Evolutionary conservation across 2,329 filamentous ascomycete species (phyloP), one percentile per base, ranked within the genome.

Genomic region (Cryphonectria carpinicola): DNA sequence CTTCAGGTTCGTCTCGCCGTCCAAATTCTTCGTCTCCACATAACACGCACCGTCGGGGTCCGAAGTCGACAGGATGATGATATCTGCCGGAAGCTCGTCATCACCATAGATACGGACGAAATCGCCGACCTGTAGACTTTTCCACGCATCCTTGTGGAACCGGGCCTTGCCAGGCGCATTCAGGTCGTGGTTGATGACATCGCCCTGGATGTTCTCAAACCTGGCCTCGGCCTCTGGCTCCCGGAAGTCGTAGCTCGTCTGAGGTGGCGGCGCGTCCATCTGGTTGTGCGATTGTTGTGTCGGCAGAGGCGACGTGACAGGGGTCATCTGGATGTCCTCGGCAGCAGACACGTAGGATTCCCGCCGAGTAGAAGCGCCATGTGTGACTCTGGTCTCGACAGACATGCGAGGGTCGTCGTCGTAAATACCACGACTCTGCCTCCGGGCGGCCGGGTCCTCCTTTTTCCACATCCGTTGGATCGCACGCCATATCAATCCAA

Each of bases 1-100:
- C 81, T 99, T 99, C 73, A 99, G 84, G 77, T 99, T 99, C 2
- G 96, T 99, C 82, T 99, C 96, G 66, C 96, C 96, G 77, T 99
- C 96, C 84, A 99, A 80, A 79, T 97, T 98, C 84, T 98, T 99
- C 2, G 96, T 99, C 82, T 99, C 96, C 32, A 99, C 92, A 76
- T 98, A 99, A 81, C 96, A 99, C 52, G 93, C 93, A 66, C 96
- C 96, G 76, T 99, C 96, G 0, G 92, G 88, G 76, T 98, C 96
- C 2, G 96, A 97, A 0, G 96, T 98, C 2, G 96, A 93, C 35
- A 99, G 83, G 60, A 99, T 92, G 64, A 98, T 91, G 63, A 99
- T 85, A 81, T 99, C 96, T 64, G 96, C 95, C 1, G 96, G 97
- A 35, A 99, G 89, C 76, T 97, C 94, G 77, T 99, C 96, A 75